A percentile compares a stretch with the other conserved stretches of the same genome.
phyloP scores from a whole-genome alignment of 192 early-diverging fungal species.

The Coemansia sp. region DNA sequence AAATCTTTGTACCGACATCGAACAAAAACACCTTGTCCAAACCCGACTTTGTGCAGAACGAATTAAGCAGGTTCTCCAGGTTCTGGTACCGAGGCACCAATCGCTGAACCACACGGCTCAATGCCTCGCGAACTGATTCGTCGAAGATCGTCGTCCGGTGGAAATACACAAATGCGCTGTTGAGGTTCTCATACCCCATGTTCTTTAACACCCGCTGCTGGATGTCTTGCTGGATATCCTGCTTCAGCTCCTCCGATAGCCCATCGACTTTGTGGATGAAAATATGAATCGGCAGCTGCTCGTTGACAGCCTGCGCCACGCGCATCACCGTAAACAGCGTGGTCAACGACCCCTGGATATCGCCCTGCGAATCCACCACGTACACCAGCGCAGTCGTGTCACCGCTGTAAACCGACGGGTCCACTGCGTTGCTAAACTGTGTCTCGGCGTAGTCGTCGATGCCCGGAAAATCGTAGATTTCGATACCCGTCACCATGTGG shows the following conservation, averaged over 20 bases:
- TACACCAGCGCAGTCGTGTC: conserved; percentile 80
- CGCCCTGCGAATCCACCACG: conserved; percentile 97
- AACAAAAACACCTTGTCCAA: conserved; percentile 98
- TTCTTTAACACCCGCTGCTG: conserved; percentile 89
- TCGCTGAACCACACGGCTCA: conserved; percentile 91
- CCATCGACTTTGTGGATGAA: conserved; percentile 98
- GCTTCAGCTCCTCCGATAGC: conserved; percentile 92
- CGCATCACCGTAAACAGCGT: conserved; percentile 74
- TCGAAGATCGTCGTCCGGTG: conserved; percentile 94
- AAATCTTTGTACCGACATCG: conserved; percentile 86
- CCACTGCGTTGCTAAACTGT: conserved; percentile 43
- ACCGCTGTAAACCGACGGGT: conserved; percentile 68
- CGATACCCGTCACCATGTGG: conserved; percentile 40
- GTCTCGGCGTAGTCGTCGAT: conserved; percentile 81
- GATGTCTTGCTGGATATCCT: conserved; percentile 94
- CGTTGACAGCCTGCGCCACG: conserved; percentile 76
- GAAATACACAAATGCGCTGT: conserved; percentile 78
- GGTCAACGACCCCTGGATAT: conserved; percentile 76
- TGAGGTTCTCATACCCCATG: conserved; percentile 73
- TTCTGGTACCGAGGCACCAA: conserved; percentile 83
- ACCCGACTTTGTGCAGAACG: conserved; percentile 89
- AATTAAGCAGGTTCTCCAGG: conserved; percentile 88
- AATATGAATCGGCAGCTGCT: conserved; percentile 86
- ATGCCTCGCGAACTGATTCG: conserved; percentile 92
- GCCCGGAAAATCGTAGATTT: conserved; percentile 91